Conservation (phyloP, 768 basidiomycete genomes). For the Mycena olivaceomarginata region DNA sequence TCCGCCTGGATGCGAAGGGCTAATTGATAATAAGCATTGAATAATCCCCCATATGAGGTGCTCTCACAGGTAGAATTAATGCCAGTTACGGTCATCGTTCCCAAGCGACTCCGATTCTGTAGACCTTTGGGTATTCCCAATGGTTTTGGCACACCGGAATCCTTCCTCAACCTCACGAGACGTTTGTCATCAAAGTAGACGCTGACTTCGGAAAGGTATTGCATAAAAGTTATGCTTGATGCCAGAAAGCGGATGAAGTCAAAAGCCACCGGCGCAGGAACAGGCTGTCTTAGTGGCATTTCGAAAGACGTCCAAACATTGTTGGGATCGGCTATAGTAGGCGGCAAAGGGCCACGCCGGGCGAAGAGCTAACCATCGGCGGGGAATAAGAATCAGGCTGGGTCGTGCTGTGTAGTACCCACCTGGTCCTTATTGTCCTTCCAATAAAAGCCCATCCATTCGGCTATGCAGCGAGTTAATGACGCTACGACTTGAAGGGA, state of each 20-base stretch:
- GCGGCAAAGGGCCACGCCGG: slow-evolving; percentile 81
- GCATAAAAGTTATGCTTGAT: slow-evolving; percentile 96
- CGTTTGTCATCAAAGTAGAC: slow-evolving; percentile 90
- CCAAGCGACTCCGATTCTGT: slow-evolving; percentile 71
- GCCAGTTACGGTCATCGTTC: slow-evolving; percentile 81
- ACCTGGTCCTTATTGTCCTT: slow-evolving; percentile 95
- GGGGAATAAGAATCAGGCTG: slow-evolving; percentile 22
- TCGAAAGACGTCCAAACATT: slow-evolving; percentile 91
- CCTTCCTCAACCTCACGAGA: slow-evolving; percentile 81
- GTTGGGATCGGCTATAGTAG: slow-evolving; percentile 51
- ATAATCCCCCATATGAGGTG: background rate
- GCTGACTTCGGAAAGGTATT: slow-evolving; percentile 82
- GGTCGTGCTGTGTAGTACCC: slow-evolving; percentile 23
- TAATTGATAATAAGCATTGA: slow-evolving; percentile 46
- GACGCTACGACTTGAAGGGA: slow-evolving; percentile 37
- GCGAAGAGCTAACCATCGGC: slow-evolving; percentile 78
- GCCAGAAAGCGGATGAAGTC: slow-evolving; percentile 93
- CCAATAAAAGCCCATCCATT: slow-evolving; percentile 98
- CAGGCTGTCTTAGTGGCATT: slow-evolving; percentile 90
- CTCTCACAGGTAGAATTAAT: slow-evolving; percentile 79
- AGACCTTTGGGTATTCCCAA: slow-evolving; percentile 75
- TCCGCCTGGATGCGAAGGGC: slow-evolving; percentile 88
- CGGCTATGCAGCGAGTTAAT: slow-evolving; percentile 64
- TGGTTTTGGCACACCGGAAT: slow-evolving; percentile 68
- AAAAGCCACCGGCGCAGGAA: slow-evolving; percentile 87